phyloP scores from a whole-genome alignment of 2,329 filamentous ascomycete genomes.

The Neofusicoccum cordaticola region DNA sequence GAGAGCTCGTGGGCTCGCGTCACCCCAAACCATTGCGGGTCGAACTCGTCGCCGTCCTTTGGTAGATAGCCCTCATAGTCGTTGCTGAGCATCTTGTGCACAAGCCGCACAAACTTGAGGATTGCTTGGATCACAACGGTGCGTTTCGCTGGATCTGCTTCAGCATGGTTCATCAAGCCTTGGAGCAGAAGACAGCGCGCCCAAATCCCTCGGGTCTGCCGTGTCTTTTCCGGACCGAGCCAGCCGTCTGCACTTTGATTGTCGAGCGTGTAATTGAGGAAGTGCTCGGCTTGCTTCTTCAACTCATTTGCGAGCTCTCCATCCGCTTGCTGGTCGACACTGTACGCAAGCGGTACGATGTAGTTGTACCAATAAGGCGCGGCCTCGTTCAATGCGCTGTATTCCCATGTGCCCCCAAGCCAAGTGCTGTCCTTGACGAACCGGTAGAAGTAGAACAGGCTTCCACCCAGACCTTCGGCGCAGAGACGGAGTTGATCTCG shows the following conservation, averaged over 20 bases:
- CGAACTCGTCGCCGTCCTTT: slow-evolving; percentile 39
- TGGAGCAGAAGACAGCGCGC: slow-evolving; percentile 52
- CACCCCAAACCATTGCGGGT: slow-evolving; percentile 12
- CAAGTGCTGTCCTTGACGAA: slow-evolving; percentile 52
- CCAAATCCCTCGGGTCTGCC: slow-evolving; percentile 50
- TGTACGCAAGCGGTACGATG: slow-evolving; percentile 55
- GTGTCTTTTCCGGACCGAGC: slow-evolving; percentile 52
- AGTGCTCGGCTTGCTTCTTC: slow-evolving; percentile 47
- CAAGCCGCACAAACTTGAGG: slow-evolving; percentile 50
- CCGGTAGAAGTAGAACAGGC: slow-evolving; percentile 55
- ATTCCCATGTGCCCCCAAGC: slow-evolving; percentile 52
- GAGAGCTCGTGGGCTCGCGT: slow-evolving; percentile 41
- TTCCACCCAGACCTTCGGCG: slow-evolving; percentile 52
- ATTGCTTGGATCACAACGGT: slow-evolving; percentile 49
- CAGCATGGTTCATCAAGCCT: slow-evolving; percentile 50
- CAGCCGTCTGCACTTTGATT: slow-evolving; percentile 55
- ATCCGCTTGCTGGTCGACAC: slow-evolving; percentile 43
- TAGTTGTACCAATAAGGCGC: slow-evolving; percentile 60
- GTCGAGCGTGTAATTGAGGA: slow-evolving; percentile 48
- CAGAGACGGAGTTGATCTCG: slow-evolving; percentile 49
- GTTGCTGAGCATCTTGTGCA: slow-evolving; percentile 55
- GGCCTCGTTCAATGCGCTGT: slow-evolving; percentile 54
- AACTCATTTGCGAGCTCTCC: slow-evolving; percentile 25
- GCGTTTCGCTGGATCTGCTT: slow-evolving; percentile 46
- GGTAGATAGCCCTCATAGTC: slow-evolving; percentile 52